Conservation (phyloP, 768 basidiomycete species). For the Tylopilus sp. region DNA sequence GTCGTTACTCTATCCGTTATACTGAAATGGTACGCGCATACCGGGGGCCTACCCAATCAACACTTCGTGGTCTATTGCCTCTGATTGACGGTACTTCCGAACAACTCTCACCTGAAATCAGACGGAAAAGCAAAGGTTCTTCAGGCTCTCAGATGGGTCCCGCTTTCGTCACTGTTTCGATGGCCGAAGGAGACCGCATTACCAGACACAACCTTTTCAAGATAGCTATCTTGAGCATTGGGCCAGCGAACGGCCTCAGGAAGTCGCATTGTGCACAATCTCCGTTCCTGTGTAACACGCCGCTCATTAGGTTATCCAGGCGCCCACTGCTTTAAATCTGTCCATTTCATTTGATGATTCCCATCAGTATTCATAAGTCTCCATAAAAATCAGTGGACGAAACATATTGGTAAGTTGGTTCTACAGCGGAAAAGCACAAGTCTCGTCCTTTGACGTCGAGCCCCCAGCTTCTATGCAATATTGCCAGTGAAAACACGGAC, state of each 20-base stretch:
- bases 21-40: neutral
- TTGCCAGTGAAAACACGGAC: too few relatives aligned
- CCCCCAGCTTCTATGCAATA: too few relatives aligned
- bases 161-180: neutral
- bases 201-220: slow-evolving; percentile 6
- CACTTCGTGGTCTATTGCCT: neutral
- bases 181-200: too few relatives aligned
- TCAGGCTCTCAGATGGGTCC: neutral
- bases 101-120: neutral
- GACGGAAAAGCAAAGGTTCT: neutral
- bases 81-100: neutral
- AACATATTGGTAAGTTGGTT: too few relatives aligned
- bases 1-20: neutral
- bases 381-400: too few relatives aligned
- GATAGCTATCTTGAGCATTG: neutral
- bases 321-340: slow-evolving; percentile 61
- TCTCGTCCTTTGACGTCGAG: too few relatives aligned
- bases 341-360: too few relatives aligned
- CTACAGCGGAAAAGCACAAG: too few relatives aligned
- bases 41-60: neutral
- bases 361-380: too few relatives aligned
- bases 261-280: slow-evolving; percentile 51
- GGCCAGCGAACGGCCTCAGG: slow-evolving; percentile 71
- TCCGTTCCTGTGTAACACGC: neutral
- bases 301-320: slow-evolving; percentile 39